phyloP scores from a whole-genome alignment of 1,284 basidiomycete genomes.

The Puccinia hordei region DNA sequence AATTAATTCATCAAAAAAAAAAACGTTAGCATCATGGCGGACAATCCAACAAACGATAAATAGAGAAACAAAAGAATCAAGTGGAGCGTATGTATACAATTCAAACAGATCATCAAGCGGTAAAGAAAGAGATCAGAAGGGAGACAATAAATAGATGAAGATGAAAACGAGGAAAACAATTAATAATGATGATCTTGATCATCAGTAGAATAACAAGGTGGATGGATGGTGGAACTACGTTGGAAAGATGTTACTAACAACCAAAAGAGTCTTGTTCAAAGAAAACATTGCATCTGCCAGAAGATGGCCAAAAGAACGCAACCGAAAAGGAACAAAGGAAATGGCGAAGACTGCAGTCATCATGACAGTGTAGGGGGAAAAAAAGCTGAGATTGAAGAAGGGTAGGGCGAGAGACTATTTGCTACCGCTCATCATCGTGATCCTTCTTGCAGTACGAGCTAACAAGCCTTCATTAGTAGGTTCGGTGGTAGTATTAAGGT shows the following conservation, averaged over 20 bases:
- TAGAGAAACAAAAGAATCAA: background rate
- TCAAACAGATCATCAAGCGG: background rate
- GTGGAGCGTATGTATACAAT: background rate
- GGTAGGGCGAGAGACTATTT: background rate
- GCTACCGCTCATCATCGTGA: constrained; percentile 36
- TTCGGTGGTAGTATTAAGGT: background rate
- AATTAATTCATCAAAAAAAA: background rate
- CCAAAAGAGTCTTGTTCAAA: background rate
- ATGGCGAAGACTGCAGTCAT: background rate
- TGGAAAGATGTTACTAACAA: background rate
- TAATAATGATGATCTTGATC: background rate
- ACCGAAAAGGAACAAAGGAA: background rate
- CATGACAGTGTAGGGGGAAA: background rate
- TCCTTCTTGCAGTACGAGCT: constrained; percentile 35
- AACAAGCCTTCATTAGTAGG: constrained; percentile 28
- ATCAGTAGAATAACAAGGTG: background rate
- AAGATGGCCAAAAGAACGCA: background rate
- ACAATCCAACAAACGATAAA: background rate
- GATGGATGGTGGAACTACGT: background rate
- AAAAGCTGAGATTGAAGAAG: background rate
- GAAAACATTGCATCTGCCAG: background rate
- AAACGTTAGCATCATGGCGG: background rate
- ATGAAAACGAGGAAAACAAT: background rate
- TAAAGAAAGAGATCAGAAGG: background rate
- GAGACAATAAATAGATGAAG: background rate